Conservation (phyloP, 2,329 filamentous ascomycete species). For the Penicillium sp. region DNA sequence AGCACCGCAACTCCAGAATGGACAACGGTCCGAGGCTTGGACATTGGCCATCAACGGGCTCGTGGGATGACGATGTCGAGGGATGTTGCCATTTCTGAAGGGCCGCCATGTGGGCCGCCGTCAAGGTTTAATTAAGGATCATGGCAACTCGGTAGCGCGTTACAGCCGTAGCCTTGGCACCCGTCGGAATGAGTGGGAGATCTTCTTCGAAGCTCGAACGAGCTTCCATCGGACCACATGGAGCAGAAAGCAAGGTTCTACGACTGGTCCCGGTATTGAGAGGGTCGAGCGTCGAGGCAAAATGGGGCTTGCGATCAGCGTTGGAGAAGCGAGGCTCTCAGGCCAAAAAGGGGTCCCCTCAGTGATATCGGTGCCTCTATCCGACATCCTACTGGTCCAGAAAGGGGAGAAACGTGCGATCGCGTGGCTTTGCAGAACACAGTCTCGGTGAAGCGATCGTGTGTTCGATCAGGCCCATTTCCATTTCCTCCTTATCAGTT, state of each 20-base stretch:
- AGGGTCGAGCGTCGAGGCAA: background rate
- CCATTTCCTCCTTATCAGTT: background rate
- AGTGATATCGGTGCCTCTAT: background rate
- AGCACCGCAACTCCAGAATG: conserved; percentile 13
- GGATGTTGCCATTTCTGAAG: background rate
- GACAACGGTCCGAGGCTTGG: conserved; percentile 12
- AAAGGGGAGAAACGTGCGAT: conserved; percentile 10
- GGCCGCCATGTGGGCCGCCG: conserved; percentile 11
- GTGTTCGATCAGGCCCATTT: conserved; percentile 3
- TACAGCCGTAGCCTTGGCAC: conserved; percentile 27
- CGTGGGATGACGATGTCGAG: background rate
- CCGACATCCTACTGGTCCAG: background rate
- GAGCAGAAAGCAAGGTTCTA: conserved; percentile 16
- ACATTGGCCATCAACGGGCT: background rate
- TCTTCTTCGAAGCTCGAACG: conserved; percentile 21
- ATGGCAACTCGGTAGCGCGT: conserved; percentile 31
- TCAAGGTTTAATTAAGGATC: conserved; percentile 42
- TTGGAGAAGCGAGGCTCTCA: conserved; percentile 4
- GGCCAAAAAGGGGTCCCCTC: conserved; percentile 2
- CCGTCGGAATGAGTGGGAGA: conserved; percentile 20
- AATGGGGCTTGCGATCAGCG: conserved; percentile 6
- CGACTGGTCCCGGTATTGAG: conserved; percentile 1
- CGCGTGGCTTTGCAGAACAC: conserved; percentile 6
- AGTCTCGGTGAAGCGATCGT: conserved; percentile 10
- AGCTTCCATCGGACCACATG: conserved; percentile 12